A percentile compares a stretch with the other conserved stretches of the same genome.
These are phyloP conservation scores for Oropetium thomaeum DNA, from an alignment of 176 grass and related monocot genomes.

Conservation along the genomic window DNA sequence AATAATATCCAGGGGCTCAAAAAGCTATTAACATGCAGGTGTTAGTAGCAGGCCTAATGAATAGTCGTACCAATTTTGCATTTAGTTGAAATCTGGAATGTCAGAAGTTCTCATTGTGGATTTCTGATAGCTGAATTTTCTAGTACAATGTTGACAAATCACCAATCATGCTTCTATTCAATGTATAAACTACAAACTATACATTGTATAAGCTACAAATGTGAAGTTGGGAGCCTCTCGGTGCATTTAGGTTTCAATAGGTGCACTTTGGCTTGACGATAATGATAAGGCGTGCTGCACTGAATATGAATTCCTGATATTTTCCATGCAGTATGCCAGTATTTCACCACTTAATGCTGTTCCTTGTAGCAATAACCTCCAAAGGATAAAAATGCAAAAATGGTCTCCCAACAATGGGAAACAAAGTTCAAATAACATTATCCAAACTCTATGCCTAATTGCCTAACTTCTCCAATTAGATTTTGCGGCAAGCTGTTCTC, in stretches of 20 bases:
- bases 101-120: background rate
- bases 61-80: no score
- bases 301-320: background rate
- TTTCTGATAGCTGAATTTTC: background rate
- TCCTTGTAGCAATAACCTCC: background rate
- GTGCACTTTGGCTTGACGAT: background rate
- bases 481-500: conserved; percentile 19
- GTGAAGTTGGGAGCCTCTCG: background rate
- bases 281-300: background rate
- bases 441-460: conserved; percentile 57
- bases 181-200: conserved; percentile 2
- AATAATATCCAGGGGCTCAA: no score
- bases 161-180: conserved; percentile 4
- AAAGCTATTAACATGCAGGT: no score
- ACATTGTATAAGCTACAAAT: conserved; percentile 7
- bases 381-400: conserved; percentile 15
- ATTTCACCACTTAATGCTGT: background rate
- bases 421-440: conserved; percentile 18
- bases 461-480: conserved; percentile 7
- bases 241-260: background rate
- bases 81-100: background rate
- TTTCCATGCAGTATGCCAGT: background rate
- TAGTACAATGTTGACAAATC: conserved; percentile 3
- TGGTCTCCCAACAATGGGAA: background rate
- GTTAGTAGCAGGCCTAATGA: no score